Percentiles rank a stretch among this genome's conserved stretches.
Conservation (phyloP, 2,329 filamentous ascomycete genomes). For the Aspergillus puulaauensis region DNA sequence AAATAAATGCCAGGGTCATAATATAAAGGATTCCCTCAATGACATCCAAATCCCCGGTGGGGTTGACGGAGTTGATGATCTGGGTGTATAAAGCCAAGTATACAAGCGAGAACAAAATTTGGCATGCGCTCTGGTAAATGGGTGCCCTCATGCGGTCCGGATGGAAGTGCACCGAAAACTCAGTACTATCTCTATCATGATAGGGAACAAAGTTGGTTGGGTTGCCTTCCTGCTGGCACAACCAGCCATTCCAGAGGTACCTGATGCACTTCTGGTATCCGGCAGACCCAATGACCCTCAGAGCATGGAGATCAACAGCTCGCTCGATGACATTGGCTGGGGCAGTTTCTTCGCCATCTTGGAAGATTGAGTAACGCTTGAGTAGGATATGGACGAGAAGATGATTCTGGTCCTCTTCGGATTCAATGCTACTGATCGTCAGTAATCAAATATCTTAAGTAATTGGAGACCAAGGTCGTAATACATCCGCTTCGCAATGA, state of each 20-base stretch:
- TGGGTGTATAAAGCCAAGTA: constrained; percentile 84
- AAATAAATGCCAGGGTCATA: constrained; percentile 88
- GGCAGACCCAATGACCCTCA: constrained; percentile 83
- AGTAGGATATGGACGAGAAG: constrained; percentile 79
- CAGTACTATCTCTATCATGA: constrained; percentile 73
- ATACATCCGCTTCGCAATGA: constrained; percentile 77
- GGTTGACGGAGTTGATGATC: constrained; percentile 93
- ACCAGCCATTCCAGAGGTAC: constrained; percentile 92
- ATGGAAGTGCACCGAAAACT: constrained; percentile 80
- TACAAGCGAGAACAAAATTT: constrained; percentile 78
- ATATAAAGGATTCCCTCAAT: constrained; percentile 83
- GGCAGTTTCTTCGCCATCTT: constrained; percentile 68
- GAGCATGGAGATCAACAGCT: constrained; percentile 86
- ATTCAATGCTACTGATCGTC: constrained; percentile 67
- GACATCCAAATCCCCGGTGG: constrained; percentile 75
- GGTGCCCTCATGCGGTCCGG: constrained; percentile 93
- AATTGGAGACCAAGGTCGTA: background rate
- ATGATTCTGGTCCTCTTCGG: constrained; percentile 74
- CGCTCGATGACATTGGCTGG: constrained; percentile 90
- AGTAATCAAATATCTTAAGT: background rate
- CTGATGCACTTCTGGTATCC: constrained; percentile 95
- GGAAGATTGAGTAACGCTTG: constrained; percentile 80
- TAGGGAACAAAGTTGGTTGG: constrained; percentile 88
- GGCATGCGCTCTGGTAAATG: constrained; percentile 85
- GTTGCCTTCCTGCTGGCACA: constrained; percentile 92